phyloP scores from a whole-genome alignment of 345 rosid genomes.

The Linum trigynum region DNA sequence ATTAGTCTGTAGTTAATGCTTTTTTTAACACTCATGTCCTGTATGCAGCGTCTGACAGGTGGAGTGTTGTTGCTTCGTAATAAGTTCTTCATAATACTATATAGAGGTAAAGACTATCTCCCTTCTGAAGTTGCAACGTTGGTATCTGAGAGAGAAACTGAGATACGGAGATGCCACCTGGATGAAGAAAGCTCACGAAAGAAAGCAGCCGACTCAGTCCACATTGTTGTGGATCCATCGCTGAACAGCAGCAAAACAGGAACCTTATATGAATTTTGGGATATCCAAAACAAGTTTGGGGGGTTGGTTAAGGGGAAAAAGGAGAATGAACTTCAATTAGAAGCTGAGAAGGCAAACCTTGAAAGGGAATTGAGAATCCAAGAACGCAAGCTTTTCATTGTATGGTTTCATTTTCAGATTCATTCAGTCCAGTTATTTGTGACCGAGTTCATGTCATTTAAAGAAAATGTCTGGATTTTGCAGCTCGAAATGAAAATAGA shows the following conservation, averaged over 20 bases:
- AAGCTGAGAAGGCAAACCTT: slow-evolving; percentile 48
- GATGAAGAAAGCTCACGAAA: slow-evolving; percentile 53
- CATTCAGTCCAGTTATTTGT: slow-evolving; percentile 5
- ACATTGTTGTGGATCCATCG: slow-evolving; percentile 25
- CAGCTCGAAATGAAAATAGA: slow-evolving; percentile 62
- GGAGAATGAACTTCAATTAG: slow-evolving; percentile 31
- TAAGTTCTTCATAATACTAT: slow-evolving; percentile 60
- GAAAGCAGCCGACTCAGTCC: slow-evolving; percentile 36
- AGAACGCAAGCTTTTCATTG: slow-evolving; percentile 57
- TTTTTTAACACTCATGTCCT: slow-evolving; percentile 6
- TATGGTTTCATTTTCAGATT: slow-evolving; percentile 25
- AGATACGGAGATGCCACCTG: slow-evolving; percentile 43
- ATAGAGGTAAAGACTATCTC: slow-evolving; percentile 79
- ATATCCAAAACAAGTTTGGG: slow-evolving; percentile 36
- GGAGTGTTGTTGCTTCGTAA: slow-evolving; percentile 68
- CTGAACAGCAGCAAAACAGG: slow-evolving; percentile 40
- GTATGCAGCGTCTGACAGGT: slow-evolving; percentile 63
- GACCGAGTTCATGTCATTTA: slow-evolving; percentile 3
- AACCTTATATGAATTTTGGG: slow-evolving; percentile 59
- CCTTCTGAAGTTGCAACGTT: slow-evolving; percentile 40
- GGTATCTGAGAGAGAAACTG: slow-evolving; percentile 55
- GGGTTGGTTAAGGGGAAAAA: slow-evolving; percentile 22
- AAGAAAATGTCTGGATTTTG: slow-evolving; percentile 11
- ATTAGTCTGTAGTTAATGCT: no score
- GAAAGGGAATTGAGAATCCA: slow-evolving; percentile 50